Evolutionary conservation across 371 early-diverging fungal species (phyloP).

Genomic region (Blakeslea trispora): DNA sequence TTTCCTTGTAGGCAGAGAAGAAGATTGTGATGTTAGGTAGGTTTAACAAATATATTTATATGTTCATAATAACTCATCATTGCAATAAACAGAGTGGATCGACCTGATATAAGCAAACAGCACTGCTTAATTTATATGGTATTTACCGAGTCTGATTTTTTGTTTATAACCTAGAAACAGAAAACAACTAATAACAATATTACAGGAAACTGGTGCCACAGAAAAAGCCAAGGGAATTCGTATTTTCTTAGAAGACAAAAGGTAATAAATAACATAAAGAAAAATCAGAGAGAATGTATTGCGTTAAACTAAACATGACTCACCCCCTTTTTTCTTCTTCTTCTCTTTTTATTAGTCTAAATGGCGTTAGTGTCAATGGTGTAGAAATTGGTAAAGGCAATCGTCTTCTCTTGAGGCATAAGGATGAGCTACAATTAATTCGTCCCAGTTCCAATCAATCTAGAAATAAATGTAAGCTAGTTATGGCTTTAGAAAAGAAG

Average conservation of each 20-base stretch:
- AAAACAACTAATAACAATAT: constrained; percentile 2
- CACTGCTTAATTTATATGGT: constrained; percentile 77
- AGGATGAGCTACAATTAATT: constrained; percentile 68
- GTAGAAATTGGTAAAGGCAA: constrained; percentile 41
- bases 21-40: constrained; percentile 66
- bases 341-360: constrained; percentile 50
- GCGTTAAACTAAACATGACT: too few species aligned
- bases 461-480: constrained; percentile 38
- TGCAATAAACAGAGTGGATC: constrained; percentile 27
- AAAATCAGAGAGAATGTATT: too few species aligned
- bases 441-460: constrained; percentile 22
- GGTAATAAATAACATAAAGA: too few species aligned
- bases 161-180: too few species aligned
- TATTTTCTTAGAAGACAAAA: constrained; percentile 49
- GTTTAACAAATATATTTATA: neutral
- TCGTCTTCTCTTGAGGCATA: constrained; percentile 57
- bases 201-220: constrained; percentile 42
- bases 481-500: constrained; percentile 1
- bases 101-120: constrained; percentile 63
- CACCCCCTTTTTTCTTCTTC: neutral
- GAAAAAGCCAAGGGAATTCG: constrained; percentile 33
- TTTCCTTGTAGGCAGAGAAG: constrained; percentile 67
- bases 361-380: constrained; percentile 79
- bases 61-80: too few species aligned
- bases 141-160: too few species aligned